Base-by-base conservation (phyloP, 208 protist species). In the Spongospora subterranea region DNA sequence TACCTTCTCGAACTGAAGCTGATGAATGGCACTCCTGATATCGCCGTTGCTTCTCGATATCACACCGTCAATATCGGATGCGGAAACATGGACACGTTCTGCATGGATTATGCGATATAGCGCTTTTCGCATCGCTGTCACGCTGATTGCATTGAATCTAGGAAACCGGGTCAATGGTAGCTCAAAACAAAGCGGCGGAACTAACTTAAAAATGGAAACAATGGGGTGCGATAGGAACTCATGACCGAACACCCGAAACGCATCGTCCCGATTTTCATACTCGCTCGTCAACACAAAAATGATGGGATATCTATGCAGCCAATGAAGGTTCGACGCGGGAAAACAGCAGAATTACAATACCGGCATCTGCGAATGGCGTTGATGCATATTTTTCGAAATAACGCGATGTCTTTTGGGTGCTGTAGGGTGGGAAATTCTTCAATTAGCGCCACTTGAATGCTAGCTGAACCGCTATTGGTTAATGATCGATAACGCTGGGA, bases 1-100 rank as follows among this genome's bases (percentile, higher is more conserved):
- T 45, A 82, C 71, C 17, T 82, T 6, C 35, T 82, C n/a, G n/a
- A 82, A 82, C n/a, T 82, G 71, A 20, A 82, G 71, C 35, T 82
- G 71, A 43, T 82, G 71, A 17, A 82, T 82, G 6, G 71, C 71
- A 82, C 71, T 82, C 6, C 71, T 6, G 35, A 82, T 43, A 43
- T 82, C 71, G n/a, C 71, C 71, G 35, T 82, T 82, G 13, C 35
- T 45, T 40, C 13, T 43, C 17, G 71, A 20, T 6, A 82, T 43
- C 17, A 82, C 35, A 13, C 6, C 35, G 35, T 82, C 71, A 82
- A 82, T 82, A 6, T 20, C n/a, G n/a, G 6, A 6, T n/a, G 6
- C 40, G n/a, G 6, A 6, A 13, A 82, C 13, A 35, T 6, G n/a
- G 35, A 82, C 17, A n/a, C 71, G 13, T 82, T 82, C 71, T 20